phyloP scores from a whole-genome alignment of 495 filamentous ascomycete genomes.

The Aspergillus baeticus region DNA sequence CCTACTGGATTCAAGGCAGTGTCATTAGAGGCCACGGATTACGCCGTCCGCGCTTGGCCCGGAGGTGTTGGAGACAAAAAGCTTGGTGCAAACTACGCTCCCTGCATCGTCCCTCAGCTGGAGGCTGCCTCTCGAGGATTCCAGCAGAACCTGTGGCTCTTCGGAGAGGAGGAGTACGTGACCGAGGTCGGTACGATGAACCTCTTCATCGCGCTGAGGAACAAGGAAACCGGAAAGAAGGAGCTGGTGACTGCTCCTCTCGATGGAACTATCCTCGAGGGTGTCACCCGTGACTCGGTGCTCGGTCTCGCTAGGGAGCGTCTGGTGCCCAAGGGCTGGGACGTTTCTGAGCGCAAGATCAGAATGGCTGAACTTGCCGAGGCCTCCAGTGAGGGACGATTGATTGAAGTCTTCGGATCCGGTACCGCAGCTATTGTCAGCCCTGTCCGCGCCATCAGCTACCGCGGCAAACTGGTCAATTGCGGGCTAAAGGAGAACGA shows the following conservation, averaged over 20 bases:
- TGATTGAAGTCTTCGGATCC: slow-evolving; percentile 89
- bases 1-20: slow-evolving; percentile 97
- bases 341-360: slow-evolving; percentile 81
- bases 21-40: slow-evolving; percentile 87
- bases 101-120: slow-evolving; percentile 90
- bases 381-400: slow-evolving; percentile 77
- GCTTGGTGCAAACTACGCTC: slow-evolving; percentile 96
- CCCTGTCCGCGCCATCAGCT: slow-evolving; percentile 84
- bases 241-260: slow-evolving; percentile 89
- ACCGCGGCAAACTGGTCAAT: slow-evolving; percentile 71
- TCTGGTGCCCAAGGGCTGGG: slow-evolving; percentile 83
- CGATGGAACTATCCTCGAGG: slow-evolving; percentile 95
- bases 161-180: slow-evolving; percentile 88
- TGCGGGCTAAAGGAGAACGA: slow-evolving; percentile 75
- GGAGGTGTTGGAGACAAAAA: slow-evolving; percentile 97
- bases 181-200: slow-evolving; percentile 99
- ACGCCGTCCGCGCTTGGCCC: slow-evolving; percentile 96
- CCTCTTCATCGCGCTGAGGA: slow-evolving; percentile 78
- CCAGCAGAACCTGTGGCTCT: slow-evolving; percentile 98
- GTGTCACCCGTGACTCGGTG: slow-evolving; percentile 87
- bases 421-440: slow-evolving; percentile 77
- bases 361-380: slow-evolving; percentile 80
- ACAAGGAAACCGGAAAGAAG: slow-evolving; percentile 81
- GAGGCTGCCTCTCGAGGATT: slow-evolving; percentile 85
- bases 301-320: slow-evolving; percentile 79